These are phyloP conservation scores for Fusarium anguioides DNA, from an alignment of 2,329 filamentous ascomycete species.

Conservation along the genomic window DNA sequence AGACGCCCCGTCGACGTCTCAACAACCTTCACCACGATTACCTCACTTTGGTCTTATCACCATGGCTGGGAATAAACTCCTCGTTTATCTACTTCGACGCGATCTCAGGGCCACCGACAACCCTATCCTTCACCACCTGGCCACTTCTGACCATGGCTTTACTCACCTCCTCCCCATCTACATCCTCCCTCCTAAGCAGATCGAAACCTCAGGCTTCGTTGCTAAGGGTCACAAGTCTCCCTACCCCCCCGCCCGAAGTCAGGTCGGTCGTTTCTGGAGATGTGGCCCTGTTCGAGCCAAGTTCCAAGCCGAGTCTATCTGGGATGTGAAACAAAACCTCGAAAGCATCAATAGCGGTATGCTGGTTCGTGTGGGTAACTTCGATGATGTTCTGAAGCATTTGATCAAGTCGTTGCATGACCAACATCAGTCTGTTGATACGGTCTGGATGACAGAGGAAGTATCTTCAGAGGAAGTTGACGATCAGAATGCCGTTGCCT, in stretches of 20 bases:
- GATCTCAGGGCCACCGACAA: constrained; percentile 82
- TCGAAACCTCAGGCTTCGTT: constrained; percentile 82
- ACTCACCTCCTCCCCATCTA: constrained; percentile 80
- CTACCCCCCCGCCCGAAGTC: constrained; percentile 74
- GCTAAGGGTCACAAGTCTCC: constrained; percentile 65
- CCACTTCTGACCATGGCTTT: constrained; percentile 63
- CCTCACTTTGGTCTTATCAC: neutral
- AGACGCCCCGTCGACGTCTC: neutral
- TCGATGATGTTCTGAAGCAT: constrained; percentile 68
- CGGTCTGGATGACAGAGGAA: constrained; percentile 80
- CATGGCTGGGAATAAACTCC: constrained; percentile 59
- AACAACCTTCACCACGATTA: neutral
- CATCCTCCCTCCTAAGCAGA: constrained; percentile 74
- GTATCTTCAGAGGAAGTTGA: constrained; percentile 75
- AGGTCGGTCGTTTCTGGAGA: constrained; percentile 75
- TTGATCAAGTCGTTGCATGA: constrained; percentile 63
- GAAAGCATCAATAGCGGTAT: constrained; percentile 70
- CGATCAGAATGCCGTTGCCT: constrained; percentile 69
- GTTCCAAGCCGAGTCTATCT: constrained; percentile 78
- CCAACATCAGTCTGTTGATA: constrained; percentile 61
- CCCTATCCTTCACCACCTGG: constrained; percentile 72
- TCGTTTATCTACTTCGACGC: constrained; percentile 78
- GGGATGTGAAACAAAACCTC: constrained; percentile 75
- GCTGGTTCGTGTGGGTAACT: constrained; percentile 70
- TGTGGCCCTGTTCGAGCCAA: constrained; percentile 78